A percentile compares a stretch with the other conserved stretches of the same genome.
Conservation (phyloP, 495 filamentous ascomycete genomes). For the Tuber aestivum region DNA sequence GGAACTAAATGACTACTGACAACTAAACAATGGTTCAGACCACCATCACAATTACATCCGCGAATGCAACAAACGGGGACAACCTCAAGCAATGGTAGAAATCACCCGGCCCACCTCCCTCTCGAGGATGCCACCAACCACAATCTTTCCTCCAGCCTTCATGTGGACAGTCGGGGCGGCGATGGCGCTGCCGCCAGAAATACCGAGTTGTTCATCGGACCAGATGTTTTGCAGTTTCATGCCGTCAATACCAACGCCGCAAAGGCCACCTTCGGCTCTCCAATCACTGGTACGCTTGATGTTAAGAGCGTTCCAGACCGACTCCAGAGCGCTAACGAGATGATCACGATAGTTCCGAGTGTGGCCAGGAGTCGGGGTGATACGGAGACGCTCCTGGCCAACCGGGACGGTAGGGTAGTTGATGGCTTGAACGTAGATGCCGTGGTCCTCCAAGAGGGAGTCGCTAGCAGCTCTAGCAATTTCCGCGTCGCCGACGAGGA, state of each 20-base stretch:
- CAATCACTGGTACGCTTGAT: conserved; percentile 90
- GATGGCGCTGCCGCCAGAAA: conserved; percentile 46
- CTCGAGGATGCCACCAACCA: conserved; percentile 45
- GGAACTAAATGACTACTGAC: neutral
- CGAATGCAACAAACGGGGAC: neutral
- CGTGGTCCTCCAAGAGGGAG: conserved; percentile 75
- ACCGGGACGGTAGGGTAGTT: conserved; percentile 98
- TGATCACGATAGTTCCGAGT: conserved; percentile 72
- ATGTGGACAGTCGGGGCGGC: conserved; percentile 47
- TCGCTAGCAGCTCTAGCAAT: conserved; percentile 87
- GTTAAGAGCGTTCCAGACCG: conserved; percentile 76
- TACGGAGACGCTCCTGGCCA: conserved; percentile 87
- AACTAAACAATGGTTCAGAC: neutral
- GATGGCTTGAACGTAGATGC: conserved; percentile 96
- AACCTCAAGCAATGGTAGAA: conserved; percentile 46
- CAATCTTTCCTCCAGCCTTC: conserved; percentile 46
- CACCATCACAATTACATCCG: neutral
- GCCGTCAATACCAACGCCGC: conserved; percentile 74
- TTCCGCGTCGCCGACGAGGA: conserved; percentile 89
- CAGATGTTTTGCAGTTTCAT: conserved; percentile 65
- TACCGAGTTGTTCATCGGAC: conserved; percentile 77
- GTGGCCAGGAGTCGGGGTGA: conserved; percentile 94
- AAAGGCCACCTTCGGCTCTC: conserved; percentile 85
- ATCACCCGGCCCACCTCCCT: conserved; percentile 45
- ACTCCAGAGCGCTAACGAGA: conserved; percentile 75